These are phyloP conservation scores for Exophiala dermatitidis DNA, from an alignment of 2,329 filamentous ascomycete genomes.

Conservation along the genomic window DNA sequence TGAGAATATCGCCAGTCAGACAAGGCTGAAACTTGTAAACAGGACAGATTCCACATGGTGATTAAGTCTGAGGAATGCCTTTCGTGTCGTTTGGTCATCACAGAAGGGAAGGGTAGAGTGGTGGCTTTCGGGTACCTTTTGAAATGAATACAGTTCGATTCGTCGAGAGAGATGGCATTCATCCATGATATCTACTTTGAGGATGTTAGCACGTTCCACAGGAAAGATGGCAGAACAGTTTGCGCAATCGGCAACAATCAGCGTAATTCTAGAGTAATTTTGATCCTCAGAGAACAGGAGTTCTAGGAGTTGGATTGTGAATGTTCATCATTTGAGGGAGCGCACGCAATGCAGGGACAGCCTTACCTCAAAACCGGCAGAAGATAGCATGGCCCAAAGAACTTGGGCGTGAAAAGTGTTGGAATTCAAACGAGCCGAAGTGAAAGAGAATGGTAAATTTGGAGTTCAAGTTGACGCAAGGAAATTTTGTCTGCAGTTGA, in stretches of 20 bases:
- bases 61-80: conserved; percentile 64
- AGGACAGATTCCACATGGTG: conserved; percentile 57
- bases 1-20: conserved; percentile 44
- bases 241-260: conserved; percentile 37
- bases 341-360: not conserved
- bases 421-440: not conserved
- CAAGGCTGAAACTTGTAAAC: conserved; percentile 61
- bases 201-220: conserved; percentile 4
- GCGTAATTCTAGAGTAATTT: conserved; percentile 50
- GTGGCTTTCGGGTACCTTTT: conserved; percentile 40
- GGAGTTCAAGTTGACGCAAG: not conserved
- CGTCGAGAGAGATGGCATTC: not conserved
- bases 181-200: conserved; percentile 1
- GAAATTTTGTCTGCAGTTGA: too few relatives aligned
- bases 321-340: conserved; percentile 36
- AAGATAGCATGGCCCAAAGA: not conserved
- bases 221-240: not conserved
- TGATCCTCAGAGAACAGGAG: conserved; percentile 41
- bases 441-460: not conserved
- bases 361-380: not conserved
- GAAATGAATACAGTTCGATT: not conserved
- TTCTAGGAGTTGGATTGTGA: conserved; percentile 55
- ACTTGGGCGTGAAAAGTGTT: too few relatives aligned
- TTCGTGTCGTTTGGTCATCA: conserved; percentile 60
- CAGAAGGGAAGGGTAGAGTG: conserved; percentile 31